A percentile compares a stretch with the other conserved stretches of the same genome.
phyloP scores from a whole-genome alignment of 2,329 filamentous ascomycete genomes.

The Seiridium cupressi region DNA sequence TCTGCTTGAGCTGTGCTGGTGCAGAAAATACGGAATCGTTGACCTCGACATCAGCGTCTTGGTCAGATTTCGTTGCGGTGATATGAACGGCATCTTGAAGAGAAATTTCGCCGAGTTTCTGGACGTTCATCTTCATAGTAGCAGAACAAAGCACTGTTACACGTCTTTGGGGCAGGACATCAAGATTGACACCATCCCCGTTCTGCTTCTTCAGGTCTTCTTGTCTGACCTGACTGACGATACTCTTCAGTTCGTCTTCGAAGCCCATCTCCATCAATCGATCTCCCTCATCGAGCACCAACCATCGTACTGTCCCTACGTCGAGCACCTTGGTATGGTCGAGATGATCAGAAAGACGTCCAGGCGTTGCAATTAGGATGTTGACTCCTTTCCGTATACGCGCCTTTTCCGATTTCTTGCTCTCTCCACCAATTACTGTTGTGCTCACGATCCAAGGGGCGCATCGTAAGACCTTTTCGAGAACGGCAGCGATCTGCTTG shows the following conservation, averaged over 20 bases:
- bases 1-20: slow-evolving; percentile 90
- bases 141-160: slow-evolving; percentile 92
- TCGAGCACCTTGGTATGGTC: slow-evolving; percentile 89
- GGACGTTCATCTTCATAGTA: slow-evolving; percentile 97
- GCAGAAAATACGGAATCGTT: slow-evolving; percentile 68
- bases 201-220: slow-evolving; percentile 58
- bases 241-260: slow-evolving; percentile 86
- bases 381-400: slow-evolving; percentile 90
- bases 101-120: slow-evolving; percentile 90
- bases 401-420: slow-evolving; percentile 83
- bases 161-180: slow-evolving; percentile 69
- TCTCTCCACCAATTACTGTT: slow-evolving; percentile 71
- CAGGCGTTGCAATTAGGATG: slow-evolving; percentile 92
- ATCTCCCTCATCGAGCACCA: slow-evolving; percentile 94
- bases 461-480: slow-evolving; percentile 83
- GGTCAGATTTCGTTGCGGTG: slow-evolving; percentile 58
- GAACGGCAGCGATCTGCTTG: slow-evolving; percentile 85
- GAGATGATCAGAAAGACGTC: slow-evolving; percentile 85
- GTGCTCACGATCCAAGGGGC: slow-evolving; percentile 94
- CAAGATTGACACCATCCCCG: slow-evolving; percentile 55
- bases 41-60: slow-evolving; percentile 44
- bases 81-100: slow-evolving; percentile 90
- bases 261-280: slow-evolving; percentile 98
- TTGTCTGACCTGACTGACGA: slow-evolving; percentile 75
- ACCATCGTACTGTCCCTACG: slow-evolving; percentile 85